phyloP scores from a whole-genome alignment of 1,139 yeast genomes.

The Wickerhamomyces sp. region DNA sequence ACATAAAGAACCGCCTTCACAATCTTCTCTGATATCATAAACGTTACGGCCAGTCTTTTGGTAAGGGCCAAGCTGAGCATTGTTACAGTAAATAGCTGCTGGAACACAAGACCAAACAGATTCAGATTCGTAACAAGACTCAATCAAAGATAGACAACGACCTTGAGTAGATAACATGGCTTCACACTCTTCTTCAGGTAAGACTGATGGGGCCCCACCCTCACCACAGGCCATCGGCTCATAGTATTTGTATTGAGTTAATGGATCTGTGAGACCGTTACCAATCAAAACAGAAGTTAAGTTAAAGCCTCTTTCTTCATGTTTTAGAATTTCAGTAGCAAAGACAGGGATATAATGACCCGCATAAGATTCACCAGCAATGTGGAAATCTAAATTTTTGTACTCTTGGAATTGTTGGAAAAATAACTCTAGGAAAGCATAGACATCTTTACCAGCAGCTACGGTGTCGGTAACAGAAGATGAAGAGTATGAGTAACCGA shows the following conservation, averaged over 20 bases:
- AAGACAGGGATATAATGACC: constrained; percentile 96
- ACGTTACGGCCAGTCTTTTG: constrained; percentile 89
- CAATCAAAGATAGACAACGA: constrained; percentile 76
- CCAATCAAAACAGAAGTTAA: constrained; percentile 89
- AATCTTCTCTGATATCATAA: constrained; percentile 84
- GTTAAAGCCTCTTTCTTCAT: constrained; percentile 75
- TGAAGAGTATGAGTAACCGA: constrained; percentile 81
- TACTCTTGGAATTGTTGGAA: constrained; percentile 90
- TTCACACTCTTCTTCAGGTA: constrained; percentile 73
- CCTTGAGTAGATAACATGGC: constrained; percentile 70
- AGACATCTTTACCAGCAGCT: constrained; percentile 91
- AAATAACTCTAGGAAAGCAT: constrained; percentile 85
- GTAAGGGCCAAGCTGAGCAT: constrained; percentile 82
- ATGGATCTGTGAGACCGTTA: constrained; percentile 92
- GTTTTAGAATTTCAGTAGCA: constrained; percentile 80
- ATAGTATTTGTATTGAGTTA: constrained; percentile 81
- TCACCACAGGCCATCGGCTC: constrained; percentile 98
- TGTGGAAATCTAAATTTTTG: constrained; percentile 71
- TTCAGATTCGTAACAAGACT: constrained; percentile 73
- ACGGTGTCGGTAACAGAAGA: constrained; percentile 64
- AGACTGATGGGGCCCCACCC: constrained; percentile 83
- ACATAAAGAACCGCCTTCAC: constrained; percentile 78
- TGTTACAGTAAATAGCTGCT: constrained; percentile 87
- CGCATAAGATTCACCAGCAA: constrained; percentile 98
- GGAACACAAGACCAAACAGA: constrained; percentile 92